Percentiles rank a stretch among this genome's conserved stretches.
Evolutionary conservation across 805 yeast genomes (phyloP).

Genomic region (Millerago galiae): DNA sequence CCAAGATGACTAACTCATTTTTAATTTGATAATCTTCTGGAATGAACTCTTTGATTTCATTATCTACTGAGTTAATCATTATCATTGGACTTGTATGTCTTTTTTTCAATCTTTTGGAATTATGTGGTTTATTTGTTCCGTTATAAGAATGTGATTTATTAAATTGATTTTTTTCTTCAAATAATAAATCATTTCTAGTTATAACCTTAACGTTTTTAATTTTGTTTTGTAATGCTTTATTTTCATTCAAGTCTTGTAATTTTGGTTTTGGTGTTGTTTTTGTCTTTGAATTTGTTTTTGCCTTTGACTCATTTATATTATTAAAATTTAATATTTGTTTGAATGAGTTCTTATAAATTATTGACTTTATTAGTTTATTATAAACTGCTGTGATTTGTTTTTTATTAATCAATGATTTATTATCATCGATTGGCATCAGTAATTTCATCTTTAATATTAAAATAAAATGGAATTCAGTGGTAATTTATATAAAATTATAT

Average conservation of each 20-base stretch:
- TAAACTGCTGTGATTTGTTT: too few relatives aligned
- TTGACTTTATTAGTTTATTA: too few relatives aligned
- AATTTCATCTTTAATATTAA: too few relatives aligned
- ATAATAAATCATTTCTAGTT: constrained; percentile 22
- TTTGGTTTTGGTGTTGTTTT: too few relatives aligned
- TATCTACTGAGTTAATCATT: not conserved
- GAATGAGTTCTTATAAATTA: too few relatives aligned
- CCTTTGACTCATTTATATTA: too few relatives aligned
- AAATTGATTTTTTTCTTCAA: constrained; percentile 11
- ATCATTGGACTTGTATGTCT: not conserved
- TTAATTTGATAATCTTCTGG: constrained; percentile 5
- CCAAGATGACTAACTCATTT: not conserved
- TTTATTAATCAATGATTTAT: too few relatives aligned
- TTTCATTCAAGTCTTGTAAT: not conserved
- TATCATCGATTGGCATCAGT: too few relatives aligned
- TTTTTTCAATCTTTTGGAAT: not conserved
- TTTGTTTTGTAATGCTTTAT: constrained; percentile 1
- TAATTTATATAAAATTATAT: too few relatives aligned
- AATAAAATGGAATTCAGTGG: too few relatives aligned
- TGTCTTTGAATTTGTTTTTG: too few relatives aligned
- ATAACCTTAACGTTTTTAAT: constrained; percentile 21
- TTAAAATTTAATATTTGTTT: too few relatives aligned
- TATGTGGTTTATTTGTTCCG: not conserved
- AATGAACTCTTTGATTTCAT: constrained; percentile 3
- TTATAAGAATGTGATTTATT: not conserved